Evolutionary conservation across 192 early-diverging fungal species (phyloP).

Genomic region (Mortierella hygrophila): DNA sequence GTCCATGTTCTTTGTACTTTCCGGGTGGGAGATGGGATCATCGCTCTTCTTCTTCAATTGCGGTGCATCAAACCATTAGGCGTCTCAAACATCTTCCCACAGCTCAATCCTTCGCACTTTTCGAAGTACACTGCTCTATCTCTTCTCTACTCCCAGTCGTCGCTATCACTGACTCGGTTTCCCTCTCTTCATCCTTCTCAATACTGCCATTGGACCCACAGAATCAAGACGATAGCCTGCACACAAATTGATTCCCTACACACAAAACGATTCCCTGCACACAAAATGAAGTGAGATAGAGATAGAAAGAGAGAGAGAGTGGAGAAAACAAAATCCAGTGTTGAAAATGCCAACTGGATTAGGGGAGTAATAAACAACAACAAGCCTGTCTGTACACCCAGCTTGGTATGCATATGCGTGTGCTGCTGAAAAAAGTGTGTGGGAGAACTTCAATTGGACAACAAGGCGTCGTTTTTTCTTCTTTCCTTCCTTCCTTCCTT

Average conservation of each 20-base stretch:
- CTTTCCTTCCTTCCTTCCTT: neutral
- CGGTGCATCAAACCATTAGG: neutral
- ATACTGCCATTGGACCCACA: neutral
- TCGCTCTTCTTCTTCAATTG: neutral
- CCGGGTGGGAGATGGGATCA: neutral
- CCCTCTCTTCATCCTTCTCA: neutral
- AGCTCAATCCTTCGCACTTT: neutral
- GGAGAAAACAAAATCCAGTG: neutral
- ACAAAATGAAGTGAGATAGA: neutral
- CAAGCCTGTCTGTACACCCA: neutral
- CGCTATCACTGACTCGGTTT: neutral
- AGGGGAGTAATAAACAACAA: neutral
- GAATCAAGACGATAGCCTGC: neutral
- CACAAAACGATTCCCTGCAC: neutral
- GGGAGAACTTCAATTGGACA: neutral
- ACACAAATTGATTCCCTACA: too few species aligned
- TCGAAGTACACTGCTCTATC: neutral
- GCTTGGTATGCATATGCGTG: neutral
- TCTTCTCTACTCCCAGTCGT: neutral
- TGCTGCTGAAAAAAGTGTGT: neutral
- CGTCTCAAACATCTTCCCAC: neutral
- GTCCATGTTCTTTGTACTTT: neutral
- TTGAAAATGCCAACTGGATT: neutral
- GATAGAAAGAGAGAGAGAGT: neutral
- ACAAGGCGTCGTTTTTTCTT: neutral